Evolutionary conservation across 768 basidiomycete genomes (phyloP), one percentile per base, ranked within the genome.

Genomic region (Multifurca ochricompacta): DNA sequence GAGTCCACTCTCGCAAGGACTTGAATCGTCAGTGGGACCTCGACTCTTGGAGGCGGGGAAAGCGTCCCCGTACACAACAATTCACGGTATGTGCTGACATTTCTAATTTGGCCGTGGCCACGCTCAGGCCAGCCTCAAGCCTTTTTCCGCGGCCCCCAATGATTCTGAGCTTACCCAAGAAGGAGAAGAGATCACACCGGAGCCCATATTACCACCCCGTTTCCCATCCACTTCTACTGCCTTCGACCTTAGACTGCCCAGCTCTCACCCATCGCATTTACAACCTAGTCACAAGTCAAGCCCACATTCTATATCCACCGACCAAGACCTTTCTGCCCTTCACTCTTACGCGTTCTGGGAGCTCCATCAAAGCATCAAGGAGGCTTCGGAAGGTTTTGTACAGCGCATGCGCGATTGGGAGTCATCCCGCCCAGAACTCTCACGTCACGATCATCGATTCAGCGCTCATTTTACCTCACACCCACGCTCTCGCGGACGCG

Each of bases 351-450:
- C 86, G 5, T 85, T 85, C 56, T 74, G 75, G 67, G 82, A 85
- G 59, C 75, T 88, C 35, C 79, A 74, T 40, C 73, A 75, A 62
- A 84, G 78, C 58, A 73, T 87, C 19, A 73, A 73, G 27, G 78
- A 85, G 60, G 80, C 72, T 58, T 83, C 82, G 18, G 84, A 87
- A 60, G 79, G 81, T 6, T 74, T 87, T 44, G 75, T 88, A 11
- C 77, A 73, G 52, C 80, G 82, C 48, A 87, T 88, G 85, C 82
- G 82, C 51, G 80, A 85, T 59, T 83, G 81, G 64, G 85, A 87
- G 66, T 68, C 73, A 45, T 72, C 73, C 23, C 72, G 79, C 51
- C 76, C 76, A 18, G 52, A 50, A 34, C 18, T 69, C 69, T 54
- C 69, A 70, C 31, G 69, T 66, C 47, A 64, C 68, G 13, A 67